Evolutionary conservation across 179 eudicot genomes (phyloP).

Genomic region (Corrigiola litoralis): DNA sequence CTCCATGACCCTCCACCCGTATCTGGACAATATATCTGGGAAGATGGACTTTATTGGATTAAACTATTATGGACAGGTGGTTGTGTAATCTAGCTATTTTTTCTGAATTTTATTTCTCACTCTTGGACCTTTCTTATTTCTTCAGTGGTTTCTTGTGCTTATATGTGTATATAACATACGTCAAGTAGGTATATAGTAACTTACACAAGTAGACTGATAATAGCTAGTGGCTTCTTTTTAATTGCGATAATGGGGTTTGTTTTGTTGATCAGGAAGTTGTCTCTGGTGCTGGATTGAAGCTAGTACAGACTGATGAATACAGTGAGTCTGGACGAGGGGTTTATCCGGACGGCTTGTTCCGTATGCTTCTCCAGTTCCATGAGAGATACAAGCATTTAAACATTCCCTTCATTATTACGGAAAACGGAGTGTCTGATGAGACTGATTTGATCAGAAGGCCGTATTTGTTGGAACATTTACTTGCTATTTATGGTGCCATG

Average conservation of each 20-base stretch:
- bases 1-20: conserved; percentile 73
- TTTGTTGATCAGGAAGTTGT: conserved; percentile 63
- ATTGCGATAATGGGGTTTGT: too few relatives aligned
- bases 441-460: conserved; percentile 91
- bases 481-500: conserved; percentile 93
- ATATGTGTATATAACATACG: too few relatives aligned
- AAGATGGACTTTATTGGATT: conserved; percentile 90
- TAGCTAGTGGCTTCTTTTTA: too few relatives aligned
- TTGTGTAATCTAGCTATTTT: not conserved
- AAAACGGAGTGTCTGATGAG: conserved; percentile 89
- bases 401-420: conserved; percentile 76
- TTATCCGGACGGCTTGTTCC: conserved; percentile 95
- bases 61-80: conserved; percentile 95
- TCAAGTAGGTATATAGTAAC: too few relatives aligned
- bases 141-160: conserved; percentile 4
- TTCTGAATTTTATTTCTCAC: not conserved
- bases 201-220: too few relatives aligned
- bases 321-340: conserved; percentile 98
- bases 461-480: conserved; percentile 81
- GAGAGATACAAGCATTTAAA: conserved; percentile 92
- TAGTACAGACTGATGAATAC: conserved; percentile 79
- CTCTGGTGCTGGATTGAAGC: conserved; percentile 82
- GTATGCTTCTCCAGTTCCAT: conserved; percentile 82
- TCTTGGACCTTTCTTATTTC: not conserved
- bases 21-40: conserved; percentile 61